These are phyloP conservation scores for Podospora sp. DNA, from an alignment of 495 filamentous ascomycete genomes.

Conservation along the genomic window DNA sequence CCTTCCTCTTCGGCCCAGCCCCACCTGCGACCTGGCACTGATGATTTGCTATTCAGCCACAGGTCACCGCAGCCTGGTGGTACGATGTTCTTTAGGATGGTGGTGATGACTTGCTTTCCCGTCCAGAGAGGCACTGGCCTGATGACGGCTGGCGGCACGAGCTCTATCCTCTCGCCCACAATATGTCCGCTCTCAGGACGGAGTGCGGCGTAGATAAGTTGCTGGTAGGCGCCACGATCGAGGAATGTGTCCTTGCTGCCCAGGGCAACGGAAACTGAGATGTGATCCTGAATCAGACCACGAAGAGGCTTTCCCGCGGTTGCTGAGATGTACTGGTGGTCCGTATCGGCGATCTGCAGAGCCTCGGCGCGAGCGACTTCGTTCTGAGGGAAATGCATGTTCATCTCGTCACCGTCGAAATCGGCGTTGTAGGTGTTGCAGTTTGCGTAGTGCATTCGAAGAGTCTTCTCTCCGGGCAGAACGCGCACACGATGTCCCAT, in stretches of 20 bases:
- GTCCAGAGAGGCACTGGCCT: constrained; percentile 88
- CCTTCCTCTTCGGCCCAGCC: constrained; percentile 63
- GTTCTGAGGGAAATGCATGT: constrained; percentile 99
- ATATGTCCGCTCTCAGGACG: constrained; percentile 88
- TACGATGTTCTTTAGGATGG: constrained; percentile 87
- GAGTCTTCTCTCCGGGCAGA: constrained; percentile 89
- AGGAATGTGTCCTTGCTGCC: constrained; percentile 95
- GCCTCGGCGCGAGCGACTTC: constrained; percentile 92
- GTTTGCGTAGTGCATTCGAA: constrained; percentile 99
- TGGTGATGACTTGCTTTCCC: constrained; percentile 96
- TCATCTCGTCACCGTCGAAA: constrained; percentile 99
- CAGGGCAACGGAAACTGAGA: constrained; percentile 89
- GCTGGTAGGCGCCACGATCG: constrained; percentile 82
- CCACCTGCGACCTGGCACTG: constrained; percentile 77
- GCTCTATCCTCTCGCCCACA: constrained; percentile 66
- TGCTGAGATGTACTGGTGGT: constrained; percentile 93
- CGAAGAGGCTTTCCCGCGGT: constrained; percentile 93
- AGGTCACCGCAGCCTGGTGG: constrained; percentile 75
- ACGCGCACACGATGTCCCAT: constrained; percentile 97
- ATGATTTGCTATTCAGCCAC: constrained; percentile 75
- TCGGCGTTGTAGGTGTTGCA: constrained; percentile 99
- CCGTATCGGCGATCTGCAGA: constrained; percentile 87
- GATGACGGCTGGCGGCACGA: constrained; percentile 76
- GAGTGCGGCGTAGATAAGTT: constrained; percentile 85
- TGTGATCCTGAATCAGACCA: constrained; percentile 98